Evolutionary conservation across 495 filamentous ascomycete species (phyloP), one percentile per base, ranked within the genome.

Genomic region (Geopyxis carbonaria): DNA sequence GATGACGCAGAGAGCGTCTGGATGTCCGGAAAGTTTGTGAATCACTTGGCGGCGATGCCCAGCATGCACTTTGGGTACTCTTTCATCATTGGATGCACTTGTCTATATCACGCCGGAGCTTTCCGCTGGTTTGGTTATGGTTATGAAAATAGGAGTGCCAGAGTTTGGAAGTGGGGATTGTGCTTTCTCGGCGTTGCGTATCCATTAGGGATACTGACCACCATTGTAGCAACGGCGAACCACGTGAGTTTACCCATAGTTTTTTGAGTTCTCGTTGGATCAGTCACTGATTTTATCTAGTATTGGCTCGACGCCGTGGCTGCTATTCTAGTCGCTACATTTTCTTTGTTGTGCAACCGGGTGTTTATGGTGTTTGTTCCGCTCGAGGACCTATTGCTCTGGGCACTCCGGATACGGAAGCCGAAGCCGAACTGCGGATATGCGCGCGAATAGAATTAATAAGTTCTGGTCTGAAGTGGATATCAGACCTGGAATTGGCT

Each of bases 21-120:
- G 66, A 72, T 72, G 57, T 61, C 57, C 15, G 68, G 70, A 3
- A 66, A 73, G 31, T 74, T 65, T 41, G 57, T 67, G 47, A 73
- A 72, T 44, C 57, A 62, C 43, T 59, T 61, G 59, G 79, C 79
- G 18, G 79, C 79, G 11, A 84, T 84, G 79, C 79, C 79, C 21
- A 56, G 74, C 11, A 66, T 85, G 45, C 78, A 85, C 53, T 85
- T 85, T 55, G 79, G 77, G 8, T 85, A 83, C 50, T 75, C 78
- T 4, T 69, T 85, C 22, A 68, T 79, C 53, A 75, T 84, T 44
- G 79, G 79, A 10, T 58, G 75, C 13, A 81, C 78, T 0, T 67
- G 83, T 40, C 64, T 71, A 10, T 54, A 47, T 43, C 50, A 63
- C 46, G 51, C 58, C 13, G 56, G 43, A 4, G 40, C 28, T 23